These are phyloP conservation scores for Aspergillus steynii DNA, from an alignment of 495 filamentous ascomycete genomes.

Conservation along the genomic window DNA sequence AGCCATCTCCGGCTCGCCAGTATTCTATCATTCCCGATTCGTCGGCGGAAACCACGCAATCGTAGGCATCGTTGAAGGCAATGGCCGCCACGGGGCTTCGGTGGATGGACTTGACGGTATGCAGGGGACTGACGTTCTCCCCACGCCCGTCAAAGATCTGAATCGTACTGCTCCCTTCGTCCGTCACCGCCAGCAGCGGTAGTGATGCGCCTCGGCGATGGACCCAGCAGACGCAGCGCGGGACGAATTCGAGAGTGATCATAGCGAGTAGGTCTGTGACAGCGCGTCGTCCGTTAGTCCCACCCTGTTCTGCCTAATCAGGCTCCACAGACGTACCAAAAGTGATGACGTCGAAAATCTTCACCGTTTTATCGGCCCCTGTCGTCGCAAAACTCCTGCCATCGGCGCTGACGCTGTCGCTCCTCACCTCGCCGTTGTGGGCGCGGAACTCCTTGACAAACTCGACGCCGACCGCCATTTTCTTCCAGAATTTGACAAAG, in stretches of 20 bases:
- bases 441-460: slow-evolving; percentile 98
- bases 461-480: slow-evolving; percentile 83
- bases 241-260: slow-evolving; percentile 69
- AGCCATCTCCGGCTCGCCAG: slow-evolving; percentile 72
- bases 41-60: slow-evolving; percentile 88
- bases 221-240: slow-evolving; percentile 88
- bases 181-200: slow-evolving; percentile 87
- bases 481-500: slow-evolving; percentile 99
- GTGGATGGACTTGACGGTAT: slow-evolving; percentile 75
- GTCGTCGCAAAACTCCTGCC: slow-evolving; percentile 92
- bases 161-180: slow-evolving; percentile 68
- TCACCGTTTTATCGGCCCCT: slow-evolving; percentile 83
- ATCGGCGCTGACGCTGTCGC: slow-evolving; percentile 81
- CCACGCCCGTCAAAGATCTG: slow-evolving; percentile 87
- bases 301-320: not conserved
- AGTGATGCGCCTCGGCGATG: slow-evolving; percentile 84
- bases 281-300: slow-evolving; percentile 4
- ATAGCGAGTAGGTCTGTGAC: slow-evolving; percentile 73
- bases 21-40: slow-evolving; percentile 96
- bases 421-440: slow-evolving; percentile 80
- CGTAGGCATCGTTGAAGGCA: slow-evolving; percentile 83
- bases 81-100: slow-evolving; percentile 76
- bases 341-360: slow-evolving; percentile 94
- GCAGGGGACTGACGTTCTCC: slow-evolving; percentile 69
- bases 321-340: slow-evolving; percentile 57